Conservation (phyloP, 371 early-diverging fungal species). For the Gilbertella persicaria region DNA sequence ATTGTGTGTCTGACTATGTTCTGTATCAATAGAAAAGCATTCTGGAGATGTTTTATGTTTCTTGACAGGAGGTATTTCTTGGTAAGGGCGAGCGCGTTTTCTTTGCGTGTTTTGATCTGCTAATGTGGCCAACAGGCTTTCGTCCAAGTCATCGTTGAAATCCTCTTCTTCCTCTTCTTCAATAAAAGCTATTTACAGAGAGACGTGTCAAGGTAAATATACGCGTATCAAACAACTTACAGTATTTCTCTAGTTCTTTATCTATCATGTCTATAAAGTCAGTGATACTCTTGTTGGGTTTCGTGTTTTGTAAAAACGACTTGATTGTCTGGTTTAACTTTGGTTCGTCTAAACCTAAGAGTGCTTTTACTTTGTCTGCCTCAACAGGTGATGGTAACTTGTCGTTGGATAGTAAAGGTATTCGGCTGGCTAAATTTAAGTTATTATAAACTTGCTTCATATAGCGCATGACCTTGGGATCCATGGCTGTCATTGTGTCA, state of each 20-base stretch:
- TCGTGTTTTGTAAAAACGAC: conserved; percentile 21
- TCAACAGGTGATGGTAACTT: conserved; percentile 13
- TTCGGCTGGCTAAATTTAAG: conserved; percentile 27
- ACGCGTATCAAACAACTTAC: background rate
- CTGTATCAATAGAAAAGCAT: conserved; percentile 3
- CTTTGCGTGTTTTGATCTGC: too few relatives aligned
- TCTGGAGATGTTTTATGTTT: conserved; percentile 24
- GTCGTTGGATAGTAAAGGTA: conserved; percentile 3
- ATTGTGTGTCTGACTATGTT: background rate
- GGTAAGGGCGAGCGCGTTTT: background rate
- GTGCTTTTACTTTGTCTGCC: conserved; percentile 28
- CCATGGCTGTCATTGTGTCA: background rate
- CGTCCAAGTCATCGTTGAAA: background rate
- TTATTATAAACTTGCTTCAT: conserved; percentile 44
- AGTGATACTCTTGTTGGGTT: conserved; percentile 22
- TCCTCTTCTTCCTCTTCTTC: background rate
- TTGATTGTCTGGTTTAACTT: conserved; percentile 19
- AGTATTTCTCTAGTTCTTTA: conserved; percentile 3
- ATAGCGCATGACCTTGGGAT: conserved; percentile 16
- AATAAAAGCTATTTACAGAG: background rate
- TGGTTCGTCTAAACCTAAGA: conserved; percentile 9
- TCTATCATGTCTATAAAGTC: conserved; percentile 20
- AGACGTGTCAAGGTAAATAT: background rate
- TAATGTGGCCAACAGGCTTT: background rate
- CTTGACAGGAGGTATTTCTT: conserved; percentile 22